phyloP scores from a whole-genome alignment of 2,329 filamentous ascomycete species.

The Colletotrichum sp. region DNA sequence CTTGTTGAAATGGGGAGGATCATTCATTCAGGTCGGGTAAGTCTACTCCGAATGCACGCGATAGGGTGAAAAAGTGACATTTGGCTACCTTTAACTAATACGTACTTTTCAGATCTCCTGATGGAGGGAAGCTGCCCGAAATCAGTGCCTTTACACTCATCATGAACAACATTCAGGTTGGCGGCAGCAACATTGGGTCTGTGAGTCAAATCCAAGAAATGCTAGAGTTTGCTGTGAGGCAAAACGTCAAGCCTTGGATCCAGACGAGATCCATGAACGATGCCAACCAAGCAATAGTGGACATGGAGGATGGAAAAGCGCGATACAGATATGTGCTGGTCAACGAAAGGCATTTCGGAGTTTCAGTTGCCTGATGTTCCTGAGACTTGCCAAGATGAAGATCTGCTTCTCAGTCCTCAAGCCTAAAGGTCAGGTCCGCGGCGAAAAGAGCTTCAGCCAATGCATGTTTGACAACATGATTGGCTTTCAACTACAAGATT shows the following conservation, averaged over 20 bases:
- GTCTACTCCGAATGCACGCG: not conserved
- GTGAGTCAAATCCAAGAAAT: conserved; percentile 57
- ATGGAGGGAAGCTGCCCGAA: conserved; percentile 49
- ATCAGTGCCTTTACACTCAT: conserved; percentile 62
- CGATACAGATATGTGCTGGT: conserved; percentile 45
- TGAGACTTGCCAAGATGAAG: not conserved
- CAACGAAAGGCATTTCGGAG: not conserved
- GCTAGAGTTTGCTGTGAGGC: conserved; percentile 58
- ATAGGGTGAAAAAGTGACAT: not conserved
- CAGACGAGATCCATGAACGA: conserved; percentile 55
- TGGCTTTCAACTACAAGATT: not conserved
- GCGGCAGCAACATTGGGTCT: conserved; percentile 46
- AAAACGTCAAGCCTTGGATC: conserved; percentile 58
- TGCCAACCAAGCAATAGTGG: conserved; percentile 55
- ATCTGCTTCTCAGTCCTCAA: not conserved
- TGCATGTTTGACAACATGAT: not conserved
- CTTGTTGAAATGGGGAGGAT: conserved; percentile 64
- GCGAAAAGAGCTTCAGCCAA: not conserved
- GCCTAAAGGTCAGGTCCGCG: not conserved
- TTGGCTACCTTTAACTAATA: not conserved
- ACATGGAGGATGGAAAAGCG: conserved; percentile 56
- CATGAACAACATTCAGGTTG: conserved; percentile 55
- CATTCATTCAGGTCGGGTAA: conserved; percentile 65
- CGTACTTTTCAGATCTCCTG: conserved; percentile 52
- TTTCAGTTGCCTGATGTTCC: not conserved